Percentiles rank a stretch among this genome's conserved stretches.
Conservation (phyloP, 2,329 filamentous ascomycete species). For the Chrysoporthe deuterocubensis region DNA sequence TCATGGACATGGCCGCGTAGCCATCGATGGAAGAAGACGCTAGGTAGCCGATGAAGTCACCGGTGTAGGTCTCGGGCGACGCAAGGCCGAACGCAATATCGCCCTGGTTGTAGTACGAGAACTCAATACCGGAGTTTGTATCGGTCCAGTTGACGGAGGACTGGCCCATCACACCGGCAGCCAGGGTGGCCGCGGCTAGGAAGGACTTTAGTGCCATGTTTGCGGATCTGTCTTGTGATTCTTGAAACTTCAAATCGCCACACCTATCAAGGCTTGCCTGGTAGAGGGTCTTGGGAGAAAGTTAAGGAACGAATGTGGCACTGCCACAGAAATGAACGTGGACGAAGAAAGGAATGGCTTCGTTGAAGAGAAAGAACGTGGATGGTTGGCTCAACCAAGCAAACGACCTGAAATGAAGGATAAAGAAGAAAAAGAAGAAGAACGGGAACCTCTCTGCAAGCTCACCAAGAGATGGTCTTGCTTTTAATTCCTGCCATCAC, state of each 20-base stretch:
- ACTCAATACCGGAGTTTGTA: constrained; percentile 23
- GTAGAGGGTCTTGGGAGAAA: constrained; percentile 14
- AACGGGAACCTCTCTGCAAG: neutral
- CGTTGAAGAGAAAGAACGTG: constrained; percentile 17
- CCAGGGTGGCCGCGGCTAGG: constrained; percentile 26
- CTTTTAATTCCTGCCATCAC: constrained; percentile 1
- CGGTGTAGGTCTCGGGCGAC: constrained; percentile 50
- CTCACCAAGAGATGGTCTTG: neutral
- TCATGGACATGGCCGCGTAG: constrained; percentile 53
- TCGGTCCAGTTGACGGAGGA: constrained; percentile 24
- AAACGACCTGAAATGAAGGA: constrained; percentile 23
- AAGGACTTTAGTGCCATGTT: constrained; percentile 19
- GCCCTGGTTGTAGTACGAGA: constrained; percentile 28
- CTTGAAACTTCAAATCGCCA: constrained; percentile 10
- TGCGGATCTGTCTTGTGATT: constrained; percentile 1
- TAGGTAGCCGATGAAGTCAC: constrained; percentile 60
- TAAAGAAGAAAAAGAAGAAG: constrained; percentile 16
- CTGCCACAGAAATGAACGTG: constrained; percentile 29
- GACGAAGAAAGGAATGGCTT: constrained; percentile 29
- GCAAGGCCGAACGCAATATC: constrained; percentile 50
- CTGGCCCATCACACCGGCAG: constrained; percentile 25
- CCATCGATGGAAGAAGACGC: constrained; percentile 47
- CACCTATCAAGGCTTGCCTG: constrained; percentile 16
- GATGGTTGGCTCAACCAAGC: constrained; percentile 29
- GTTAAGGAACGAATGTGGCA: constrained; percentile 23